Evolutionary conservation across 140 eudicot genomes (phyloP).

Genomic region (Oenanthe javanica): DNA sequence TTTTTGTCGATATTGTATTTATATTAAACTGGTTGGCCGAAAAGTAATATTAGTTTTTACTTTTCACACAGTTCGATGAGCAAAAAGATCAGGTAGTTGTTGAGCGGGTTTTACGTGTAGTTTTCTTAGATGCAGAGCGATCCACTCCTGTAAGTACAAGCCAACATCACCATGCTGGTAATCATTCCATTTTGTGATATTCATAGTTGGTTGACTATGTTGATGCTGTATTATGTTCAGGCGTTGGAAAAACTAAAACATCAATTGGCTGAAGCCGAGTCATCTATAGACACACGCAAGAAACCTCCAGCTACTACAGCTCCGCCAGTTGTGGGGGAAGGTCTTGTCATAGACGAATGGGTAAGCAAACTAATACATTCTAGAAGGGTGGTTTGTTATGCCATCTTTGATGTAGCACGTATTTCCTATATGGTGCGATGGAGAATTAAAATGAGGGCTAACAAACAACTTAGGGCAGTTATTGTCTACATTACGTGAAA

Average conservation of each 20-base stretch:
- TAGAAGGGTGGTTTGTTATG: neutral
- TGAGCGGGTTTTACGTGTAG: constrained; percentile 63
- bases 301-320: constrained; percentile 60
- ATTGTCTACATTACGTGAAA: neutral
- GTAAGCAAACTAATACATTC: constrained; percentile 29
- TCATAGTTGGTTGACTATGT: neutral
- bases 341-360: constrained; percentile 89
- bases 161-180: neutral
- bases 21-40: neutral
- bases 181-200: constrained; percentile 6
- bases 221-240: constrained; percentile 22
- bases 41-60: neutral
- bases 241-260: constrained; percentile 75
- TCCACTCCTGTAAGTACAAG: constrained; percentile 56
- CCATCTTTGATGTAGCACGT: neutral
- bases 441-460: neutral
- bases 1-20: neutral
- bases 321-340: constrained; percentile 58
- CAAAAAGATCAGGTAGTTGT: constrained; percentile 71
- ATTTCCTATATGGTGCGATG: neutral
- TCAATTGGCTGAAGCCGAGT: constrained; percentile 86
- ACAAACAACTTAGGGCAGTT: neutral
- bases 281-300: constrained; percentile 59
- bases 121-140: constrained; percentile 66
- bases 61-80: constrained; percentile 64